These are phyloP conservation scores for Rhizopogon parksii DNA, from an alignment of 1,284 basidiomycete genomes.

Conservation along the genomic window DNA sequence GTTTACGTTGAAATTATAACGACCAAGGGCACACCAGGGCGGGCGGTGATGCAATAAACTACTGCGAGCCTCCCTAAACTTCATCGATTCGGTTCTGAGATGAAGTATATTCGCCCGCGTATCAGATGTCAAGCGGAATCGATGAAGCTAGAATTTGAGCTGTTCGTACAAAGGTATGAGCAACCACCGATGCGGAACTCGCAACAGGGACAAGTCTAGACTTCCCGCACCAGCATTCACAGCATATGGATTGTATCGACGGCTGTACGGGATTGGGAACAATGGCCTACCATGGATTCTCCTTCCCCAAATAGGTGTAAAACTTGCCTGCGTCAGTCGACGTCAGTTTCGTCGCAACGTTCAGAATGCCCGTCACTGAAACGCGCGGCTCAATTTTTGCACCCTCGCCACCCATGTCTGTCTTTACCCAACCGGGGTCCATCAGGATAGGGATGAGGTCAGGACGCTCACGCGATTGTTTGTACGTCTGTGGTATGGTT, in stretches of 20 bases:
- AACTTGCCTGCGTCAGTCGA: constrained; percentile 11
- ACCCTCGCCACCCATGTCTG: constrained; percentile 10
- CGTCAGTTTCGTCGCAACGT: constrained; percentile 1
- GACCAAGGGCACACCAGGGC: neutral
- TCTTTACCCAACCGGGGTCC: constrained; percentile 30
- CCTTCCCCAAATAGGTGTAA: constrained; percentile 4
- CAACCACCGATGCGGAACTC: neutral
- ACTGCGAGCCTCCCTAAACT: neutral
- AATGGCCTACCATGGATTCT: constrained; percentile 2
- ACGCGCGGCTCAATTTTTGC: constrained; percentile 4
- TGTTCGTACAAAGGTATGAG: neutral
- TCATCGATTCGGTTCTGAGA: neutral
- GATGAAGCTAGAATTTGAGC: neutral
- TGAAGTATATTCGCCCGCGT: neutral
- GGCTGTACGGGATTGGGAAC: neutral
- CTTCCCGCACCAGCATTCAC: neutral
- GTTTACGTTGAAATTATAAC: neutral
- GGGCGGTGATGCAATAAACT: neutral
- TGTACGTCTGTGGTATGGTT: constrained; percentile 22
- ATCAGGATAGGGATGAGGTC: constrained; percentile 20
- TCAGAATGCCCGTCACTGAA: neutral
- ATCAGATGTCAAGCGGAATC: neutral
- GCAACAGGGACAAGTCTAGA: neutral
- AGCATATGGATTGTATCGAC: neutral
- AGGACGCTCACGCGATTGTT: constrained; percentile 24